Conservation (phyloP, 495 filamentous ascomycete genomes). For the Staphylotrichum tortipilum region DNA sequence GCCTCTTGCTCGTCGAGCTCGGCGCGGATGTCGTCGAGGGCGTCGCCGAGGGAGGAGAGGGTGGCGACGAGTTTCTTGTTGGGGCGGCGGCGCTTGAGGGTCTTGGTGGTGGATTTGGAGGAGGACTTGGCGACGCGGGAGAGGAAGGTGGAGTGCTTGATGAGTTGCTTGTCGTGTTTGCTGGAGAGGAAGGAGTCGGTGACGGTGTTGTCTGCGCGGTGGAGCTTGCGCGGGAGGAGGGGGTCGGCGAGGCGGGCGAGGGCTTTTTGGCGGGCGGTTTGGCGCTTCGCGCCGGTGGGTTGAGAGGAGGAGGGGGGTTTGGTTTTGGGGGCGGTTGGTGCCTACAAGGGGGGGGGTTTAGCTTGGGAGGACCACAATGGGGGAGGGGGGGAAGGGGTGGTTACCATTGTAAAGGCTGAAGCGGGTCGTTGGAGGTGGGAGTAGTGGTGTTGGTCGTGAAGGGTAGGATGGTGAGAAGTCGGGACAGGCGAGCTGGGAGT, state of each 20-base stretch:
- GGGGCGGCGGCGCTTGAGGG: constrained; percentile 54
- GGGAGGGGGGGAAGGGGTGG: not conserved
- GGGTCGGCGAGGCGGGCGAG: constrained; percentile 25
- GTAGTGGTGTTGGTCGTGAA: no score
- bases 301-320: constrained; percentile 9
- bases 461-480: no score
- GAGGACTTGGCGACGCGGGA: constrained; percentile 60
- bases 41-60: constrained; percentile 67
- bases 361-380: not conserved
- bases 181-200: constrained; percentile 46
- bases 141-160: constrained; percentile 69
- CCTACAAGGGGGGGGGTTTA: constrained; percentile 13
- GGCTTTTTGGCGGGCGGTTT: constrained; percentile 25
- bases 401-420: no score
- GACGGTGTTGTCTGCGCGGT: constrained; percentile 31
- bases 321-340: constrained; percentile 18
- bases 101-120: constrained; percentile 3
- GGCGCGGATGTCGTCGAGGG: constrained; percentile 51
- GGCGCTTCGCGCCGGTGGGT: constrained; percentile 18
- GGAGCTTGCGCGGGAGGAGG: constrained; percentile 31
- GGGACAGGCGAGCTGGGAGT: no score
- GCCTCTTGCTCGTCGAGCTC: constrained; percentile 30
- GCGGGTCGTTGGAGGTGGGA: no score
- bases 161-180: constrained; percentile 69
- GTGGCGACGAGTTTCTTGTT: constrained; percentile 70